Percentiles rank a stretch among this genome's conserved stretches.
These are phyloP conservation scores for Akanthomyces dipterigenus DNA, from an alignment of 2,329 filamentous ascomycete species.

Conservation along the genomic window DNA sequence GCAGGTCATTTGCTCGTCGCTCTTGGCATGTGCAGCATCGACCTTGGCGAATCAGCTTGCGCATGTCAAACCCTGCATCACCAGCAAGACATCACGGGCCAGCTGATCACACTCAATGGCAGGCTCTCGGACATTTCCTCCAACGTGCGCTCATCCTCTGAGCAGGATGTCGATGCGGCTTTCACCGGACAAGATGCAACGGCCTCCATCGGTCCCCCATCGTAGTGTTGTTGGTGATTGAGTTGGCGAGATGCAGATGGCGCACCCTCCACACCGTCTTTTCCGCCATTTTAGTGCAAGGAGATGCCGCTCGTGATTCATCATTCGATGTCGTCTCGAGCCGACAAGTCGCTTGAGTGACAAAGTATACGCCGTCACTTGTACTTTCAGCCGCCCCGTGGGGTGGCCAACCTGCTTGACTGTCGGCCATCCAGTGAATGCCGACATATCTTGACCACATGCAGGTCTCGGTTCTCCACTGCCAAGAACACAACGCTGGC, in stretches of 20 bases:
- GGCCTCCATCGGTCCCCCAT: background rate
- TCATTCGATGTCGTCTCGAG: background rate
- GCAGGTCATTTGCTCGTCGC: background rate
- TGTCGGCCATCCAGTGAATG: background rate
- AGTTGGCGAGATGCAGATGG: constrained; percentile 5
- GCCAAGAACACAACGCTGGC: background rate
- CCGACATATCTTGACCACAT: background rate
- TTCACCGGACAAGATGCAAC: background rate
- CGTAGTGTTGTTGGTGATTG: constrained; percentile 4
- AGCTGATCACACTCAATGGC: background rate
- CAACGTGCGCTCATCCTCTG: background rate
- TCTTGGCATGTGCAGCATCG: background rate
- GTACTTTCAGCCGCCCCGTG: background rate
- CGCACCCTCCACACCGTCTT: constrained; percentile 7
- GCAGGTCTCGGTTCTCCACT: background rate
- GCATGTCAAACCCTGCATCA: background rate
- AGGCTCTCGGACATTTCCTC: background rate
- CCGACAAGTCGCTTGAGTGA: background rate
- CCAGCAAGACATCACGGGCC: background rate
- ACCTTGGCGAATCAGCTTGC: background rate
- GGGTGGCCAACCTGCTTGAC: background rate
- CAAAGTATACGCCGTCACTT: background rate
- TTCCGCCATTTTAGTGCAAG: background rate
- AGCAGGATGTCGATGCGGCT: background rate
- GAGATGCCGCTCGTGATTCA: background rate